These are phyloP conservation scores for Lasiosphaeria ovina DNA, from an alignment of 495 filamentous ascomycete genomes.

Conservation along the genomic window DNA sequence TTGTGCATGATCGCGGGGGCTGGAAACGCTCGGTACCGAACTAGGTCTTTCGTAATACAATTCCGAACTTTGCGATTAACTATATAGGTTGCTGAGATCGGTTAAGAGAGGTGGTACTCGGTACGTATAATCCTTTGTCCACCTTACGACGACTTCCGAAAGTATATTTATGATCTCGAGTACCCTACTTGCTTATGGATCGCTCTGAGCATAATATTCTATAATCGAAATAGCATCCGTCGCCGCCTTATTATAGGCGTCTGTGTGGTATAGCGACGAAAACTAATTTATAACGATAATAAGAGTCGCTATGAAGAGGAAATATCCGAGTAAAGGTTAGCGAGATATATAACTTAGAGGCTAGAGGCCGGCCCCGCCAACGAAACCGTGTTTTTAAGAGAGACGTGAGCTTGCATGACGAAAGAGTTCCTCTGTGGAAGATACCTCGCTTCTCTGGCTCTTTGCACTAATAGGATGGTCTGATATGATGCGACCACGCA, in stretches of 20 bases:
- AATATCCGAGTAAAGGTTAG: conserved; percentile 50
- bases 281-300: conserved; percentile 70
- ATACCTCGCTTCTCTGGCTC: conserved; percentile 55
- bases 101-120: conserved; percentile 39
- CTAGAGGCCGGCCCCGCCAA: too few species aligned
- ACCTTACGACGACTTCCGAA: conserved; percentile 47
- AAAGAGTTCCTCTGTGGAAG: conserved; percentile 69
- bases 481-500: conserved; percentile 70
- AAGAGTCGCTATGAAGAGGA: conserved; percentile 68
- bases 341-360: neutral
- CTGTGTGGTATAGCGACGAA: conserved; percentile 58
- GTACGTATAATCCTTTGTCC: conserved; percentile 43
- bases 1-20: conserved; percentile 10
- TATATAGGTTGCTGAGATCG: conserved; percentile 34
- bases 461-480: conserved; percentile 60
- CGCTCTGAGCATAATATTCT: conserved; percentile 57
- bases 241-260: conserved; percentile 55
- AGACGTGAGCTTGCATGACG: conserved; percentile 49
- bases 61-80: conserved; percentile 11
- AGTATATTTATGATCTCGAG: conserved; percentile 65
- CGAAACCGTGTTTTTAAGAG: neutral
- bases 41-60: conserved; percentile 8
- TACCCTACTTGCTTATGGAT: conserved; percentile 63
- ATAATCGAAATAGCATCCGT: conserved; percentile 61
- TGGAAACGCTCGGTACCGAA: conserved; percentile 7